These are phyloP conservation scores for Exobasidium cylindrosporum DNA, from an alignment of 1,284 basidiomycete species.

Conservation along the genomic window DNA sequence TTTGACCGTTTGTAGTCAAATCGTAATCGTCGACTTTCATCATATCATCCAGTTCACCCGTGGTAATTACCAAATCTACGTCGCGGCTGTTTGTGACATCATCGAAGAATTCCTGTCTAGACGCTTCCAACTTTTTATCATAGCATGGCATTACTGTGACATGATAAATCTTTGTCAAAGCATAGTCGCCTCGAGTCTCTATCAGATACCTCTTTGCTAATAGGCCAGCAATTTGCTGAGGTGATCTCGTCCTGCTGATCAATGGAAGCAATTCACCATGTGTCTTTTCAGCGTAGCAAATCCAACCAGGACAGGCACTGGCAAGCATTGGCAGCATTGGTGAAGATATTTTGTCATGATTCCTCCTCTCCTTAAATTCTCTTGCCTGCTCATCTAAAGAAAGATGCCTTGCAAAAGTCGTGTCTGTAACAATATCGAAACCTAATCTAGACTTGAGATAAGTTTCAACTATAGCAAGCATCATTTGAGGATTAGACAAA, in stretches of 20 bases:
- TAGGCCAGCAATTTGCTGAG: constrained; percentile 89
- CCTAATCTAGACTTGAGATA: constrained; percentile 58
- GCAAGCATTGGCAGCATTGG: constrained; percentile 78
- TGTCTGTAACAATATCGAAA: constrained; percentile 80
- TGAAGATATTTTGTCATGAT: constrained; percentile 10
- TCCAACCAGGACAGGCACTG: constrained; percentile 97
- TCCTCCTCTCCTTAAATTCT: constrained; percentile 66
- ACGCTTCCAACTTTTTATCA: constrained; percentile 98
- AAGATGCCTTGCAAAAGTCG: constrained; percentile 87
- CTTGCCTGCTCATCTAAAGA: constrained; percentile 74
- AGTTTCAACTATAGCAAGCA: constrained; percentile 60
- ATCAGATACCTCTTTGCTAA: constrained; percentile 74
- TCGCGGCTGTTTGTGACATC: constrained; percentile 64
- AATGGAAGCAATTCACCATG: constrained; percentile 86
- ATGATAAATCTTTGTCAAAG: constrained; percentile 65
- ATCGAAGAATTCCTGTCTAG: constrained; percentile 60
- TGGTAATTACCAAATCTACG: constrained; percentile 96
- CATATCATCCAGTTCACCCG: constrained; percentile 85
- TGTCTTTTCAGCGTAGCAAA: constrained; percentile 98
- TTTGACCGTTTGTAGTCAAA: constrained; percentile 60
- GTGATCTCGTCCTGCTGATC: constrained; percentile 81
- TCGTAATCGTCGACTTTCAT: constrained; percentile 80
- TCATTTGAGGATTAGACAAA: constrained; percentile 18
- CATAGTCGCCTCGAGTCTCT: neutral
- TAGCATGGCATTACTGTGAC: constrained; percentile 99